These are phyloP conservation scores for Medicago arabica DNA, from an alignment of 306 rosid species.

Conservation along the genomic window DNA sequence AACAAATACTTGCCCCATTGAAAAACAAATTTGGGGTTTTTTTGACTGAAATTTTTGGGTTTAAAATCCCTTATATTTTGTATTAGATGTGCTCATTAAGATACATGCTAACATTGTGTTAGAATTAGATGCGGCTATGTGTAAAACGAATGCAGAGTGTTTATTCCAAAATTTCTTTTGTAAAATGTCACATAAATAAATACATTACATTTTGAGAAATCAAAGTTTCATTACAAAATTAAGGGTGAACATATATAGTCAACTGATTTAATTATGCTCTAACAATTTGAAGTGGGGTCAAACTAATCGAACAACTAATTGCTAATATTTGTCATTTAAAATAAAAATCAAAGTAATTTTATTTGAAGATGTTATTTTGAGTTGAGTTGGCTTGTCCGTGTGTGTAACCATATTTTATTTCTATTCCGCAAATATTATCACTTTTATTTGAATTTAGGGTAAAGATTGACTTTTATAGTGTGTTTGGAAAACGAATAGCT, in stretches of 20 bases:
- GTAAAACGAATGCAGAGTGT: slow-evolving; percentile 42
- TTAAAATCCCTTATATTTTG: background rate
- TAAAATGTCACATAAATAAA: background rate
- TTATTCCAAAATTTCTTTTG: background rate
- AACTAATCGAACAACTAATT: no score
- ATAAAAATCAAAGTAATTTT: no score
- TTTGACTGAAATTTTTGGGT: background rate
- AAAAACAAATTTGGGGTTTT: slow-evolving; percentile 1
- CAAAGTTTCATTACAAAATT: background rate
- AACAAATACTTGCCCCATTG: background rate
- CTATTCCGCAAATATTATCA: no score
- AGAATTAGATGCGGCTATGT: slow-evolving; percentile 54
- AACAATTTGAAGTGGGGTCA: background rate
- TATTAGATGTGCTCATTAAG: background rate
- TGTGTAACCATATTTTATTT: no score
- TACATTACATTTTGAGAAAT: background rate
- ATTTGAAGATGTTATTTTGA: no score
- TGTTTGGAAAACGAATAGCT: no score
- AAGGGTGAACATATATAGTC: background rate
- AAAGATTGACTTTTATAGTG: no score
- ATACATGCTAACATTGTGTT: slow-evolving; percentile 21
- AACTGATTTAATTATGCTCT: background rate
- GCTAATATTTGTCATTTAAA: no score
- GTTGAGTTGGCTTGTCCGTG: no score
- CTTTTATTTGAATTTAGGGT: no score